Percentiles rank a stretch among this genome's conserved stretches.
phyloP scores from a whole-genome alignment of 1,284 basidiomycete species.

The Ganoderma meredithae region DNA sequence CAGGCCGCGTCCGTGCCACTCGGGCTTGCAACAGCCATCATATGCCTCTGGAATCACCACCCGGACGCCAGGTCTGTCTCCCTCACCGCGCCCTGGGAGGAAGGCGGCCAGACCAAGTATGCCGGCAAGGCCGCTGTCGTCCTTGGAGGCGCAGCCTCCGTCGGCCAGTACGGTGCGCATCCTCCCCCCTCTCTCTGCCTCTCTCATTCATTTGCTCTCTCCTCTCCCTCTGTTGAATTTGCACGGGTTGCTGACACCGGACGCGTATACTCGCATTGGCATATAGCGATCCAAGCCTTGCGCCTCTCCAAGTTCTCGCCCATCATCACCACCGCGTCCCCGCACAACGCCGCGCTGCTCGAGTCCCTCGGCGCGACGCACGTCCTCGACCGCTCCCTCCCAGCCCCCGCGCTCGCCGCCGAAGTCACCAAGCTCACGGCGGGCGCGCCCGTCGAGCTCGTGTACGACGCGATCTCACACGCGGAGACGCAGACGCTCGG shows the following conservation, averaged over 20 bases:
- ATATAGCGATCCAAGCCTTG: conserved; percentile 51
- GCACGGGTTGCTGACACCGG: no score
- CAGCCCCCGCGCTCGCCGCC: conserved; percentile 49
- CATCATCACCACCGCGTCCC: conserved; percentile 57
- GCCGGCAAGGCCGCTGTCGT: conserved; percentile 48
- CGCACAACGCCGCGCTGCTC: conserved; percentile 50
- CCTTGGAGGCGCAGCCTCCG: conserved; percentile 52
- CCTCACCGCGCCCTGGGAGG: conserved; percentile 40
- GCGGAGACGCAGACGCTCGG: conserved; percentile 32
- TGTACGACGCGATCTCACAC: conserved; percentile 46
- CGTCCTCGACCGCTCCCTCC: conserved; percentile 45
- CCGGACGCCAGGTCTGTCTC: conserved; percentile 41
- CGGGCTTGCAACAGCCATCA: conserved; percentile 38
- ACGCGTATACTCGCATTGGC: neutral
- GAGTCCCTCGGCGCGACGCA: conserved; percentile 62
- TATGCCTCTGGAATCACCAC: conserved; percentile 38
- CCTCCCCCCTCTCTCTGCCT: no score
- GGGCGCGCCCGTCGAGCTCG: conserved; percentile 41
- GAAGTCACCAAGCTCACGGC: conserved; percentile 26
- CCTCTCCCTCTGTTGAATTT: no score
- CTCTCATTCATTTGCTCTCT: no score
- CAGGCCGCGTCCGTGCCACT: conserved; percentile 43
- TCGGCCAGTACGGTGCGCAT: conserved; percentile 51
- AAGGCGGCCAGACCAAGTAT: conserved; percentile 46
- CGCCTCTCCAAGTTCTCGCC: conserved; percentile 55